phyloP scores from a whole-genome alignment of 257 asterid genomes.

The Primulina eburnea region DNA sequence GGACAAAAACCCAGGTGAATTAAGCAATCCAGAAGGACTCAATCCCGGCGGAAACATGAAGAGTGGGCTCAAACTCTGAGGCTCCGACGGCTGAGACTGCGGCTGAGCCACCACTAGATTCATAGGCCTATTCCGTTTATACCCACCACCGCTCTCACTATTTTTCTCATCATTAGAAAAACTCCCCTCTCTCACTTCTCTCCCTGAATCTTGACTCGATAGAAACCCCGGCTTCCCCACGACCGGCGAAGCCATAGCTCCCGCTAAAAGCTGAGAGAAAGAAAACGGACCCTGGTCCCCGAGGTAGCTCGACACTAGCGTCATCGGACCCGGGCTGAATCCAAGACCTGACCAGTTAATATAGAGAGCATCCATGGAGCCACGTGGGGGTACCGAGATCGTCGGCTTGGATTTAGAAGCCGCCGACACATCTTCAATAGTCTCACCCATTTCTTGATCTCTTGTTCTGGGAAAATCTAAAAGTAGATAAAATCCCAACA shows the following conservation, averaged over 20 bases:
- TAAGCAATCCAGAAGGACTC: constrained; percentile 77
- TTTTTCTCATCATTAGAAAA: constrained; percentile 24
- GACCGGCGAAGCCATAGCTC: constrained; percentile 83
- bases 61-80: constrained; percentile 50
- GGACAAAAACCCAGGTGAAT: constrained; percentile 80
- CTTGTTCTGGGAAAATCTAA: neutral
- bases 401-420: constrained; percentile 42
- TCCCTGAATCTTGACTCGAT: neutral
- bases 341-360: constrained; percentile 40
- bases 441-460: constrained; percentile 39
- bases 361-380: constrained; percentile 48
- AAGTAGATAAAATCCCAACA: neutral
- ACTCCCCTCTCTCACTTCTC: constrained; percentile 12
- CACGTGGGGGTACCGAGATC: constrained; percentile 55
- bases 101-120: constrained; percentile 51
- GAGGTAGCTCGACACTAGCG: constrained; percentile 55
- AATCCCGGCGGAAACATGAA: constrained; percentile 69
- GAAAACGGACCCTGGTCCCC: constrained; percentile 60
- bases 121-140: constrained; percentile 71
- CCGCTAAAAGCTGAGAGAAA: constrained; percentile 82
- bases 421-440: constrained; percentile 28
- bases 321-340: constrained; percentile 71
- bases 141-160: constrained; percentile 42
- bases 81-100: constrained; percentile 24
- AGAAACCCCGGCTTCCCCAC: constrained; percentile 32